Conservation (phyloP, 805 yeast genomes). For the Jamesozyma lodderae region DNA sequence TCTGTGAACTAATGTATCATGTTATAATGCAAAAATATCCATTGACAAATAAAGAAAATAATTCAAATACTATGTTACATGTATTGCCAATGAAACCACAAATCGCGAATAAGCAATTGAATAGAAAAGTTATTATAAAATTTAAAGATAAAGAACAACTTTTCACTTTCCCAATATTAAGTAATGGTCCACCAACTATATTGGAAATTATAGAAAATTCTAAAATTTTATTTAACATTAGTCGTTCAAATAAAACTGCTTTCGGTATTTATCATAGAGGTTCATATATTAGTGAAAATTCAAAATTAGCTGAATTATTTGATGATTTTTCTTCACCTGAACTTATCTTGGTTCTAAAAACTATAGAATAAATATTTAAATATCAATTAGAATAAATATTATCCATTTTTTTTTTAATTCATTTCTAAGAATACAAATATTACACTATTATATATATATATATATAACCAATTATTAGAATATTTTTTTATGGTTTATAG, state of each 20-base stretch:
- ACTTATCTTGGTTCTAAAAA: not conserved
- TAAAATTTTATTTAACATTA: constrained; percentile 57
- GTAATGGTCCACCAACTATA: constrained; percentile 73
- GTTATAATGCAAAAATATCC: constrained; percentile 1
- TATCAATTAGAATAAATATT: not conserved
- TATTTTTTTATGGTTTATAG: not conserved
- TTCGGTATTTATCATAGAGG: constrained; percentile 18
- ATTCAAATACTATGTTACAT: constrained; percentile 6
- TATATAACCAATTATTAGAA: no score
- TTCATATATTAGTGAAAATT: constrained; percentile 35
- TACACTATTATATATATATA: not conserved
- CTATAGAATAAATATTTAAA: not conserved
- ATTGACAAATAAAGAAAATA: not conserved
- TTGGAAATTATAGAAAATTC: constrained; percentile 74
- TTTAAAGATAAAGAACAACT: constrained; percentile 49
- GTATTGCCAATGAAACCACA: constrained; percentile 30
- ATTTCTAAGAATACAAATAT: not conserved
- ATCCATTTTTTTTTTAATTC: not conserved
- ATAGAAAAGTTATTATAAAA: constrained; percentile 37
- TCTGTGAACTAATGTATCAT: constrained; percentile 45
- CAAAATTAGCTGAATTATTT: constrained; percentile 40
- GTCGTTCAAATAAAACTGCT: constrained; percentile 6
- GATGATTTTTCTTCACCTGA: constrained; percentile 13
- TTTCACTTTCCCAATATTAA: constrained; percentile 53
- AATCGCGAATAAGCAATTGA: constrained; percentile 29